Evolutionary conservation across 306 rosid genomes (phyloP), one percentile per base, ranked within the genome.

Genomic region (Luffa acutangula): DNA sequence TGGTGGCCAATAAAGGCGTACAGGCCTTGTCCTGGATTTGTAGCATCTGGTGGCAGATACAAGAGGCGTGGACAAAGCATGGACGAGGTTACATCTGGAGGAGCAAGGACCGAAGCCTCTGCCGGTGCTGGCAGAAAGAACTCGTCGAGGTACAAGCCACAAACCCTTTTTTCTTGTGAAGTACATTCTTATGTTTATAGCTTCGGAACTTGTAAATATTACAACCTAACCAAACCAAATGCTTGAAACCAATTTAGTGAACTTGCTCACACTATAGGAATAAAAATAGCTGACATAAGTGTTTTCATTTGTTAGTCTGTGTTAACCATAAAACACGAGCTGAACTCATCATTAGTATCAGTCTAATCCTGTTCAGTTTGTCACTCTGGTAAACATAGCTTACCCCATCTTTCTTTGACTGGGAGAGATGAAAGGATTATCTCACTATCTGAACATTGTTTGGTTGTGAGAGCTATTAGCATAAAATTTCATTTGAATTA

Each of bases 1-100:
- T 95, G 99, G 99, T 95, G 99, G 99, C 99, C 99, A 4, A 95
- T 93, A 33, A 95, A 91, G 86, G 99, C 99, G 78, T 95, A 91
- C 82, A 87, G 97, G 78, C 99, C 97, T 4, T 95, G 99, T 46
- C 99, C 99, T 78, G 96, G 89, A 13, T 93, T 95, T 72, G 70
- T 95, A 73, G 93, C 91, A 10, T 85, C 97, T 11, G 97, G 99
- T 4, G 99, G 99, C 17, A 73, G 94, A 73, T 95, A 95, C 67
- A 85, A 82, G 81, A 84, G 99, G 33, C 92, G 81, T 3, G 99
- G 99, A 72, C 99, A 95, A 80, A 91, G 89, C 89, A 87, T 95
- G 93, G 97, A 95, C 84, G 93, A 95, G 84, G 97, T 95, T 88
- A 95, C 88, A 85, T 94, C 78, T n/a, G 97, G 97, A 75, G 86